A percentile compares a stretch with the other conserved stretches of the same genome.
Conservation (phyloP, 257 asterid species). For the Fraxinus anomala region DNA sequence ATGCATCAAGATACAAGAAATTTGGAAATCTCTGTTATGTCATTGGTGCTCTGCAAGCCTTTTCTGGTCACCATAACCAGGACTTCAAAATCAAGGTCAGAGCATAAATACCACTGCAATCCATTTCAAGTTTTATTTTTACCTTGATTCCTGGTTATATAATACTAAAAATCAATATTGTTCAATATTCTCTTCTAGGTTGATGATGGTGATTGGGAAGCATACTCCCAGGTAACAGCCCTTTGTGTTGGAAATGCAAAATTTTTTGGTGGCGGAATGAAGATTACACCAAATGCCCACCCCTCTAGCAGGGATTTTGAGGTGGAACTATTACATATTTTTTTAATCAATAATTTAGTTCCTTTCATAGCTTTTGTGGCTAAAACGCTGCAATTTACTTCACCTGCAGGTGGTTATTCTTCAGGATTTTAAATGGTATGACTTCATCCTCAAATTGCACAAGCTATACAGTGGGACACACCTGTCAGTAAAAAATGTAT, state of each 20-base stretch:
- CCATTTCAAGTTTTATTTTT: neutral
- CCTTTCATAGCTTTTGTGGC: neutral
- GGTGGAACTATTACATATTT: slow-evolving; percentile 46
- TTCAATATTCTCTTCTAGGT: slow-evolving; percentile 43
- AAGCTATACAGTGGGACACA: slow-evolving; percentile 86
- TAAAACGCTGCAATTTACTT: slow-evolving; percentile 16
- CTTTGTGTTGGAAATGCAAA: slow-evolving; percentile 91
- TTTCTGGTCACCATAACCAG: slow-evolving; percentile 67
- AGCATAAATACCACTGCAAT: neutral
- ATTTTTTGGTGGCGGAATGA: slow-evolving; percentile 95
- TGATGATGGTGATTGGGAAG: slow-evolving; percentile 83
- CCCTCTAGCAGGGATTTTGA: slow-evolving; percentile 66
- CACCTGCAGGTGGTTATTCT: slow-evolving; percentile 69
- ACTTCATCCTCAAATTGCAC: slow-evolving; percentile 72
- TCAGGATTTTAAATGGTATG: slow-evolving; percentile 85
- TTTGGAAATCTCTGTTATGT: slow-evolving; percentile 88
- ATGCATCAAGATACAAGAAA: slow-evolving; percentile 82
- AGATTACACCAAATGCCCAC: slow-evolving; percentile 80
- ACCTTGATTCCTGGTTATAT: neutral
- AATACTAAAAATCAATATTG: neutral
- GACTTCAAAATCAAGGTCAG: slow-evolving; percentile 82
- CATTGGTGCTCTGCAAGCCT: slow-evolving; percentile 87
- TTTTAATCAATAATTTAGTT: slow-evolving; percentile 1
- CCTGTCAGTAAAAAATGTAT: slow-evolving; percentile 72
- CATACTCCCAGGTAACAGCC: slow-evolving; percentile 77